Evolutionary conservation across 768 basidiomycete genomes (phyloP), one percentile per base, ranked within the genome.

Genomic region (Termitomyces sp.): DNA sequence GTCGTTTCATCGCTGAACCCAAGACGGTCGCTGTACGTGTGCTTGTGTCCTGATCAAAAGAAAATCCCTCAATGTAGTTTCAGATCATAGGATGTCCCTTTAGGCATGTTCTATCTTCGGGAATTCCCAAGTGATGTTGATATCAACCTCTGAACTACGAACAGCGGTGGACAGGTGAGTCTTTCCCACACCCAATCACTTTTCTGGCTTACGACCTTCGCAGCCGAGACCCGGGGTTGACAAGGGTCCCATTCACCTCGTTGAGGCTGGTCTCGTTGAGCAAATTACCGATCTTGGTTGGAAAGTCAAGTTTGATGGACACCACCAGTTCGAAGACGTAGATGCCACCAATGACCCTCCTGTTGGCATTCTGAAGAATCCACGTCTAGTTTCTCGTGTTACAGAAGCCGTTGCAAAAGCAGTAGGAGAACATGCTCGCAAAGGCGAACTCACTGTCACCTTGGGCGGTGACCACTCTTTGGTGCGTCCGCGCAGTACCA

Each of bases 401-500:
- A 85, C 83, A 61, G 70, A 93, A 69, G 81, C 86, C 44, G 87
- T 98, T 38, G 85, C 90, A n/a, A 71, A 79, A 37, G 84, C 73
- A 33, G 89, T 98, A n/a, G 83, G 83, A 12, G 79, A 67, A 2
- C 90, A 94, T 70, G 85, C 83, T 26, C 80, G 80, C 72, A 83
- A 84, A 53, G 94, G 96, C 1, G 80, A 85, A 64, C 75, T 99
- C 23, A 90, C 94, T 9, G 75, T 99, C 12, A 98, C 94, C 1
- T 76, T 98, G 7, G 97, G 97, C 11, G 97, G 97, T 12, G 97
- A 99, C 67, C 97, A 99, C 72, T 95, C 93, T 55, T 75, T 98
- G 69, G 91, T 90, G 58, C 53, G 85, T 77, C 49, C 54, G 21
- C 30, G 52, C 41, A 35, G 33, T 53, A 19, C 59, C 37, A 23